phyloP scores from a whole-genome alignment of 2,329 filamentous ascomycete genomes.

The Pezicula rhizophila region DNA sequence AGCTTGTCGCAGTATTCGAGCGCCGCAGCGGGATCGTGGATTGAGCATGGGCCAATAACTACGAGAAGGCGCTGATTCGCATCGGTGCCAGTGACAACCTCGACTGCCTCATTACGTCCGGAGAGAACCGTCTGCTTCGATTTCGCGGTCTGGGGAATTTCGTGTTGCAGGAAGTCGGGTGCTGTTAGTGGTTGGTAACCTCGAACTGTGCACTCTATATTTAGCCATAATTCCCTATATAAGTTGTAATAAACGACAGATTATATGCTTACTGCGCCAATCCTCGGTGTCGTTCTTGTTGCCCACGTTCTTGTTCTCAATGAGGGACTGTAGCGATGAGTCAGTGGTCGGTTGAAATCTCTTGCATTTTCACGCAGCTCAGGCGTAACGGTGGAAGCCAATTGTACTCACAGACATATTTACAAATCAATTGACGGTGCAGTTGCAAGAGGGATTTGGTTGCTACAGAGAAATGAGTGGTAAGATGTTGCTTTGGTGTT shows the following conservation, averaged over 20 bases:
- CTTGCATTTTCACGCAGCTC: neutral
- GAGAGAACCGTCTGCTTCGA: slow-evolving; percentile 49
- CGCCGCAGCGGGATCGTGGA: slow-evolving; percentile 87
- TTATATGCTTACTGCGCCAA: slow-evolving; percentile 64
- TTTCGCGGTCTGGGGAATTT: slow-evolving; percentile 56
- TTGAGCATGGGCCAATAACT: slow-evolving; percentile 91
- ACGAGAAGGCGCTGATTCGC: slow-evolving; percentile 58
- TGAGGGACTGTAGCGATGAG: slow-evolving; percentile 44
- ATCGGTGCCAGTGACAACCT: slow-evolving; percentile 63
- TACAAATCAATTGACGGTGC: neutral
- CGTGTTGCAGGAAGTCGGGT: slow-evolving; percentile 90
- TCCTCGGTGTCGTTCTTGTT: slow-evolving; percentile 70
- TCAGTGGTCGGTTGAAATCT: slow-evolving; percentile 7
- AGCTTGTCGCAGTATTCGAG: slow-evolving; percentile 89
- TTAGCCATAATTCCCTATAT: slow-evolving; percentile 6
- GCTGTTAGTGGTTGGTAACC: slow-evolving; percentile 92
- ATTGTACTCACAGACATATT: slow-evolving; percentile 16
- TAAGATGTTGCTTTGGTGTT: neutral
- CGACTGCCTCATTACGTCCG: slow-evolving; percentile 57
- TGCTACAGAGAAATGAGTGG: neutral
- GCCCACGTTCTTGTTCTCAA: slow-evolving; percentile 73
- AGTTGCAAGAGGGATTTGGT: neutral
- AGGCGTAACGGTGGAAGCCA: neutral
- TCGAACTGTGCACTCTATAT: slow-evolving; percentile 50
- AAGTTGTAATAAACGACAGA: slow-evolving; percentile 6